Percentiles rank a stretch among this genome's conserved stretches.
Conservation (phyloP, 2,329 filamentous ascomycete genomes). For the Aspergillus pseudotamarii region DNA sequence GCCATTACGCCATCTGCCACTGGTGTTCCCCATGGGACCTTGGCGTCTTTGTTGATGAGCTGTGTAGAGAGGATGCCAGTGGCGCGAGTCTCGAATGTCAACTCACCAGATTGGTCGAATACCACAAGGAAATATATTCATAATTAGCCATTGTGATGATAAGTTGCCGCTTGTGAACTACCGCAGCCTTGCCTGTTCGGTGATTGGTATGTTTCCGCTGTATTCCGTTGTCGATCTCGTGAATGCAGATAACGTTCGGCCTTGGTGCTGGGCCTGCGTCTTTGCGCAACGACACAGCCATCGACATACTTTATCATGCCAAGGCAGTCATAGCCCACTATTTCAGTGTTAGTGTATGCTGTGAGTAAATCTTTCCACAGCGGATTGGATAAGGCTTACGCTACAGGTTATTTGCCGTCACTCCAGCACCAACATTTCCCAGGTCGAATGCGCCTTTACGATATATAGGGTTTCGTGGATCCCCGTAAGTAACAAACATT, state of each 20-base stretch:
- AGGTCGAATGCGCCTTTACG: too few relatives aligned
- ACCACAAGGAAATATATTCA: conserved; percentile 49
- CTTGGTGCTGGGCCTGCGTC: conserved; percentile 36
- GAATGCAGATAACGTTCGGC: conserved; percentile 48
- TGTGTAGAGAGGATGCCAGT: conserved; percentile 50
- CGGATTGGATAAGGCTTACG: background rate
- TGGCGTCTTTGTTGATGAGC: conserved; percentile 35
- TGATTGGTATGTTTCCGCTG: conserved; percentile 42
- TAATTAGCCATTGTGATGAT: conserved; percentile 49
- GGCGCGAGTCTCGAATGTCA: conserved; percentile 47
- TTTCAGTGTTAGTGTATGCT: background rate
- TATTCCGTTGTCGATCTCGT: conserved; percentile 44
- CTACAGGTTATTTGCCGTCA: conserved; percentile 47
- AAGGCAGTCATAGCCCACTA: conserved; percentile 47
- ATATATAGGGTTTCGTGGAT: too few relatives aligned
- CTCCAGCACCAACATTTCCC: conserved; percentile 25
- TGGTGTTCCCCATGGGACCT: conserved; percentile 41
- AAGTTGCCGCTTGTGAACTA: conserved; percentile 37
- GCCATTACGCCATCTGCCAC: conserved; percentile 48
- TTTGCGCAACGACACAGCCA: conserved; percentile 35
- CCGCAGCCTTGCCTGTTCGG: conserved; percentile 27
- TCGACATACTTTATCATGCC: conserved; percentile 45
- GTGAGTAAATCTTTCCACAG: background rate
- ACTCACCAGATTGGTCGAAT: conserved; percentile 45
- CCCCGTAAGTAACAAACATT: conserved; percentile 32